These are phyloP conservation scores for Cladosporium phlei DNA, from an alignment of 2,329 filamentous ascomycete species.

Conservation along the genomic window DNA sequence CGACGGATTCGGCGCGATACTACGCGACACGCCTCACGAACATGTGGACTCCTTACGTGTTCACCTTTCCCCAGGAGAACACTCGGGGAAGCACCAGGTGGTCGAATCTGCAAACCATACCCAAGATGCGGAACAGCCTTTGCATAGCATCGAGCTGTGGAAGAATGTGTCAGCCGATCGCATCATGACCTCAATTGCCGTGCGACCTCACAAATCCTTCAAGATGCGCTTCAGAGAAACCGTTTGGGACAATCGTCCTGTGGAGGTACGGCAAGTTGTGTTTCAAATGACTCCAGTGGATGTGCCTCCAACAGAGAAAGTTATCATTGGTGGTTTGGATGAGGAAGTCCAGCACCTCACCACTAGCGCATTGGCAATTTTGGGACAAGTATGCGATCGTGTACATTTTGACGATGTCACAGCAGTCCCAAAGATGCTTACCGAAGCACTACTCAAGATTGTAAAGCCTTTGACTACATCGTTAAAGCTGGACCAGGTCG, in stretches of 20 bases:
- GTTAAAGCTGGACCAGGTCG: neutral
- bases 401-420: constrained; percentile 2
- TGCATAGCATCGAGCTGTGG: neutral
- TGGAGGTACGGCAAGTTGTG: neutral
- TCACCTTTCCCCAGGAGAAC: no score
- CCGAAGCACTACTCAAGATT: constrained; percentile 24
- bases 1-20: no score
- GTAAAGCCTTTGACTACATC: constrained; percentile 14
- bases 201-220: neutral
- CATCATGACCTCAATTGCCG: neutral
- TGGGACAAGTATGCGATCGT: neutral
- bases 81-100: no score
- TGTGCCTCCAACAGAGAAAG: neutral
- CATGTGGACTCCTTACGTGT: no score
- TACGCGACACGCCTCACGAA: no score
- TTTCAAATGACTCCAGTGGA: neutral
- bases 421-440: constrained; percentile 5
- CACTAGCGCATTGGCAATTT: neutral
- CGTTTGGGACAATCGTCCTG: neutral
- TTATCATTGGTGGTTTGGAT: neutral
- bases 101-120: no score
- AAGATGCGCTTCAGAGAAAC: neutral
- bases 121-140: no score
- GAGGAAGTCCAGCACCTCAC: neutral
- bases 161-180: neutral